Percentiles rank a stretch among this genome's conserved stretches.
Evolutionary conservation across 1,284 basidiomycete species (phyloP).

Genomic region (Microbotryum silenes-acaulis): DNA sequence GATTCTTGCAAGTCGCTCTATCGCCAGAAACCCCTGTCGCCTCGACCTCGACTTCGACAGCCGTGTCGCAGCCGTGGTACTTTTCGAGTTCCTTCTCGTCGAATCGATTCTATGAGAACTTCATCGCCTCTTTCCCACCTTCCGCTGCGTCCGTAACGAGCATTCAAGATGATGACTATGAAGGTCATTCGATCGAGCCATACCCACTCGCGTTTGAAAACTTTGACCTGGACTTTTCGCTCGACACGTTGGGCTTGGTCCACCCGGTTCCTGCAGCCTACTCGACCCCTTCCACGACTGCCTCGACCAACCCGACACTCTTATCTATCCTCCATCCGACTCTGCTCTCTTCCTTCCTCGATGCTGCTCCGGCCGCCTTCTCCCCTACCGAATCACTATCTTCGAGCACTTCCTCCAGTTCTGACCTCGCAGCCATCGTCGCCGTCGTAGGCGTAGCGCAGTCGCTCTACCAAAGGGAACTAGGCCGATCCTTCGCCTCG

Average conservation of each 20-base stretch:
- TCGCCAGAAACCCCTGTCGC: conserved; percentile 11
- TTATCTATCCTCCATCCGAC: conserved; percentile 59
- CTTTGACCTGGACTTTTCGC: conserved; percentile 37
- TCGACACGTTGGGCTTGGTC: conserved; percentile 17
- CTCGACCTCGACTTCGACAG: conserved; percentile 4
- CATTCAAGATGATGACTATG: conserved; percentile 35
- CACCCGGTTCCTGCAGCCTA: conserved; percentile 3
- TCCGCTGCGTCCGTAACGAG: conserved; percentile 1
- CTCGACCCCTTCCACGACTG: conserved; percentile 1
- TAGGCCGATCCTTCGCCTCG: conserved; percentile 22
- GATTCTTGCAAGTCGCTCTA: conserved; percentile 47
- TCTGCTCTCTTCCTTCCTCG: conserved; percentile 71
- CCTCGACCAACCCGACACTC: conserved; percentile 24
- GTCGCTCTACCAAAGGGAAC: conserved; percentile 57
- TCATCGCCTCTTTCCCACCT: conserved; percentile 18
- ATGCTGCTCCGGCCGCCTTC: conserved; percentile 73
- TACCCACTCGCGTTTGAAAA: conserved; percentile 27
- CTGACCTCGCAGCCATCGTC: conserved; percentile 51
- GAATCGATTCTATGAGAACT: conserved; percentile 28
- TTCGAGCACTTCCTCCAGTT: conserved; percentile 15
- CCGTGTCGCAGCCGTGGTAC: conserved; percentile 31
- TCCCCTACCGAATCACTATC: conserved; percentile 44
- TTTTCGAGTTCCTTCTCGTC: conserved; percentile 34
- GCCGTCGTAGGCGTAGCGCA: conserved; percentile 57
- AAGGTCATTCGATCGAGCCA: conserved; percentile 11